Evolutionary conservation across 768 basidiomycete genomes (phyloP), one percentile per base, ranked within the genome.

Genomic region (Gloeophyllum trabeum): DNA sequence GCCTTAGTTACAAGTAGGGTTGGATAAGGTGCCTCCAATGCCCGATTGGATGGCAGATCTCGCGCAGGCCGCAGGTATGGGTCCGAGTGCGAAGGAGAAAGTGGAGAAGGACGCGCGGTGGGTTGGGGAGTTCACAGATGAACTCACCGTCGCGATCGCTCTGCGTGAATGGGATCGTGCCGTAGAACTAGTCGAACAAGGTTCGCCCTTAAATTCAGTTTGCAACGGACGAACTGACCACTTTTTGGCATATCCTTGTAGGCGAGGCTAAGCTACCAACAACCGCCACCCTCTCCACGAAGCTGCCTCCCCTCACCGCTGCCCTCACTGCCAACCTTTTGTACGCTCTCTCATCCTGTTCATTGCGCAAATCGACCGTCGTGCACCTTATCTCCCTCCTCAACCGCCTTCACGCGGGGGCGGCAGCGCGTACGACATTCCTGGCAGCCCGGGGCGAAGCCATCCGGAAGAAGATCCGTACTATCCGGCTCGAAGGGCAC

Each of bases 51-150:
- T 84, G 76, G 63, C 76, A 12, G 79, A 88, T 46, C 60, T 88
- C 20, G 74, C 78, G 1, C 64, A 65, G 43, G 67, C 70, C 48
- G 69, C 72, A 18, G 80, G 78, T 35, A 58, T 67, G n/a, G 67
- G 68, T 12, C 56, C 67, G 4, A 67, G 65, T 45, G 75, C 75
- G 13, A 84, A 82, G 56, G 81, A 82, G 46, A 82, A 86, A 54
- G 70, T 72, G 0, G 89, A 92, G 48, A 72, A 78, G 39, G 91
- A 96, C 58, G 66, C 79, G 1, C 75, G 81, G n/a, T 96, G 84
- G 78, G 75, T 86, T 7, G 79, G 82, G 35, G 92, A 97, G 42
- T 94, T 88, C 68, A 79, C 85, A 4, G 96, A 99, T 53, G 80
- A 93, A 35, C 62, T 97, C 19, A 87, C 87, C 0, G 91, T 98